A percentile compares a stretch with the other conserved stretches of the same genome.
Evolutionary conservation across 1,139 yeast species (phyloP).

Genomic region (Diutina mesorugosa): DNA sequence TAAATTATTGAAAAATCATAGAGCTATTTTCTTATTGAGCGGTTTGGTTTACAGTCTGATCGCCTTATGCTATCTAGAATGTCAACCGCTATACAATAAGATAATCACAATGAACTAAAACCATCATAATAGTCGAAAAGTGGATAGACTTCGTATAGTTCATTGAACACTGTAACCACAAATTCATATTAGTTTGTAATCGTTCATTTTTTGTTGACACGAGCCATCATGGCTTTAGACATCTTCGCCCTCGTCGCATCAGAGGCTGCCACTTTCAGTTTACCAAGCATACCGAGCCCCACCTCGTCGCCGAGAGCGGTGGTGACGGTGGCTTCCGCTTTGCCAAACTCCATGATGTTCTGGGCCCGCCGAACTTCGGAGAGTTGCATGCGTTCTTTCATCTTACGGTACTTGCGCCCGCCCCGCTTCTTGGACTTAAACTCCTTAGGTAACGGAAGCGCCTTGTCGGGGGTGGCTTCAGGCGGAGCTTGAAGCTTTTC

Average conservation of each 20-base stretch:
- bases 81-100: no score
- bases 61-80: no score
- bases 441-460: constrained; percentile 77
- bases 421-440: constrained; percentile 74
- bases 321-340: constrained; percentile 46
- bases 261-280: neutral
- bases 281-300: constrained; percentile 61
- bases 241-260: neutral
- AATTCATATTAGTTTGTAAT: no score
- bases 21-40: no score
- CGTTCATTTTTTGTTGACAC: neutral
- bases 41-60: no score
- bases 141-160: no score
- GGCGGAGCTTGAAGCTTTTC: constrained; percentile 76
- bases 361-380: constrained; percentile 77
- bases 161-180: no score
- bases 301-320: constrained; percentile 70
- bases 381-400: constrained; percentile 68
- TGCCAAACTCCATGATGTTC: constrained; percentile 75
- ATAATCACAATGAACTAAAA: no score
- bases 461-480: constrained; percentile 51
- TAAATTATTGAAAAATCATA: no score
- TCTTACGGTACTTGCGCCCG: constrained; percentile 67
- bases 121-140: no score
- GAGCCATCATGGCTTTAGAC: neutral